Evolutionary conservation across 768 basidiomycete genomes (phyloP).

Genomic region (Terana coerulea): DNA sequence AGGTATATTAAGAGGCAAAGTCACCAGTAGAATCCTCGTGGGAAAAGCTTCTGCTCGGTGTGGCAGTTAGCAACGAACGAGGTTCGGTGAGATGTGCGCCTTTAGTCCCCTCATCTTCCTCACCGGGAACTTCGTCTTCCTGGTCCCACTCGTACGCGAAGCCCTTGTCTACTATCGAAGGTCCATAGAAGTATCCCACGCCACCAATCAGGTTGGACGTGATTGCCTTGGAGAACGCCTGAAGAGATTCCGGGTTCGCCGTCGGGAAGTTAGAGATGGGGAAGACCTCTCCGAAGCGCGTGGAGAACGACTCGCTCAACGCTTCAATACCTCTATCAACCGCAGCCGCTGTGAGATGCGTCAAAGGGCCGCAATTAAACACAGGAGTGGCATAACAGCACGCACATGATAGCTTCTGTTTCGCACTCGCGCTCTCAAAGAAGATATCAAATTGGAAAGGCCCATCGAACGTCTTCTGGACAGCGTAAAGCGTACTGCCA

Average conservation of each 20-base stretch:
- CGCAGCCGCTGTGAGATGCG: slow-evolving; percentile 39
- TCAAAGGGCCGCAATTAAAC: background rate
- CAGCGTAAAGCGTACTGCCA: slow-evolving; percentile 77
- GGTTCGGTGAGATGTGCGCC: slow-evolving; percentile 74
- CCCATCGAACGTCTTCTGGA: slow-evolving; percentile 85
- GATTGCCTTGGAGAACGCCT: slow-evolving; percentile 79
- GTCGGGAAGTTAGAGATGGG: slow-evolving; percentile 54
- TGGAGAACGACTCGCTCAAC: slow-evolving; percentile 53
- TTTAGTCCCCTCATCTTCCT: slow-evolving; percentile 38
- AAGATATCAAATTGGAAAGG: slow-evolving; percentile 87
- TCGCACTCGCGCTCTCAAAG: slow-evolving; percentile 73
- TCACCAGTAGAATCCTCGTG: slow-evolving; percentile 95
- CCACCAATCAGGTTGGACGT: slow-evolving; percentile 92
- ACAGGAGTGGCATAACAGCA: background rate
- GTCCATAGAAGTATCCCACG: slow-evolving; percentile 93
- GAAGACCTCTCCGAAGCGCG: slow-evolving; percentile 67
- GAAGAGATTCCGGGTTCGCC: slow-evolving; percentile 45
- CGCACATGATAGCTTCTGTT: slow-evolving; percentile 63
- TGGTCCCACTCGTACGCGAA: slow-evolving; percentile 94
- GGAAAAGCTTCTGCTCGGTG: slow-evolving; percentile 97
- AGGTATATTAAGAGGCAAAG: background rate
- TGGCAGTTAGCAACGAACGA: slow-evolving; percentile 79
- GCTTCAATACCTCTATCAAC: slow-evolving; percentile 71
- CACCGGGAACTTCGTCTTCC: slow-evolving; percentile 49
- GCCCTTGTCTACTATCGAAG: slow-evolving; percentile 78